phyloP scores from a whole-genome alignment of 169 alveolate species.

The Cryptosporidium andersoni region DNA sequence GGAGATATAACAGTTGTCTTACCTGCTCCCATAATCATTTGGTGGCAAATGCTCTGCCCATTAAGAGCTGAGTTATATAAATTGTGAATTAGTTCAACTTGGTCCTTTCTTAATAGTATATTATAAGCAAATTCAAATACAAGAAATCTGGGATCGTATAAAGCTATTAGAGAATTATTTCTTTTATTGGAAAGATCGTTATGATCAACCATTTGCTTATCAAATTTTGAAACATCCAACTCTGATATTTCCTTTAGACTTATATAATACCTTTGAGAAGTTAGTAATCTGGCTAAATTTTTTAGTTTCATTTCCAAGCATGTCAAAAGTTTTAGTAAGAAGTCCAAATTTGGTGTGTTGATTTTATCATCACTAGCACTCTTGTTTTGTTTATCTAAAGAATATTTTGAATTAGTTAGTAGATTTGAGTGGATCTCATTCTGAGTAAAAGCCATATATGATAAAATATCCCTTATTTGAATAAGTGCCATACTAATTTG shows the following conservation, averaged over 20 bases:
- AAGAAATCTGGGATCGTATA: slow-evolving; percentile 88
- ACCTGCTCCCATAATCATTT: slow-evolving; percentile 94
- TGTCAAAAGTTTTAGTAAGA: slow-evolving; percentile 15
- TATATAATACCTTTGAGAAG: slow-evolving; percentile 22
- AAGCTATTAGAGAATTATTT: slow-evolving; percentile 12
- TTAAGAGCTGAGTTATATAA: slow-evolving; percentile 77
- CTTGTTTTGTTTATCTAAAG: background rate
- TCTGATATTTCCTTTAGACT: background rate
- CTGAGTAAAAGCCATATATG: slow-evolving; percentile 12
- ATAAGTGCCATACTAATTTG: slow-evolving; percentile 50
- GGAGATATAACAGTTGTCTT: slow-evolving; percentile 90
- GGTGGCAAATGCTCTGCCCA: slow-evolving; percentile 87
- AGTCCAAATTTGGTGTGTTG: background rate
- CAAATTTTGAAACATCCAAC: background rate
- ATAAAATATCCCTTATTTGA: slow-evolving; percentile 48
- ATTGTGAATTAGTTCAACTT: slow-evolving; percentile 84
- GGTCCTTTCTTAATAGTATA: slow-evolving; percentile 85
- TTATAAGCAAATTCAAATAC: slow-evolving; percentile 89
- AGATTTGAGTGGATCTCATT: background rate
- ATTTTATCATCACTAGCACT: background rate
- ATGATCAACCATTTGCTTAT: background rate
- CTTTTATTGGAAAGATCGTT: background rate
- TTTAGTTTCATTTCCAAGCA: slow-evolving; percentile 49
- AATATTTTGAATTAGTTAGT: background rate
- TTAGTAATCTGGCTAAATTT: slow-evolving; percentile 59